A percentile compares a stretch with the other conserved stretches of the same genome.
Conservation (phyloP, 768 basidiomycete genomes). For the Phanerochaete carnosa region DNA sequence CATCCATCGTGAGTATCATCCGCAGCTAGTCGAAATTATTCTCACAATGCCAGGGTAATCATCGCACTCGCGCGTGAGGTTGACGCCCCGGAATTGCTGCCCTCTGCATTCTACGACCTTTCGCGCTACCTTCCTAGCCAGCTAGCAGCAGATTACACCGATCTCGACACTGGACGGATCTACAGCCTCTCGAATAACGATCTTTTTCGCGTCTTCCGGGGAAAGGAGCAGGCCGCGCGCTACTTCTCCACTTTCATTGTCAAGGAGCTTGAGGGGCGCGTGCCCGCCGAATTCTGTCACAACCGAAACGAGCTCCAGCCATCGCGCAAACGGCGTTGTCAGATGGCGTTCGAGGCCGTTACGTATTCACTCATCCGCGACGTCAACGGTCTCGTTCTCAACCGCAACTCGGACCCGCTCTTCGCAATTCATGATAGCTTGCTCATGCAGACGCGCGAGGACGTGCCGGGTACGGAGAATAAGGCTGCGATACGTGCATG, state of each 20-base stretch:
- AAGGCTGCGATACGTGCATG: conserved; percentile 53
- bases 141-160: conserved; percentile 49
- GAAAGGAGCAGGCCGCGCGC: conserved; percentile 69
- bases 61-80: conserved; percentile 65
- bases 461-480: conserved; percentile 37
- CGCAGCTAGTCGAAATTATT: not conserved
- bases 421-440: conserved; percentile 68
- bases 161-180: conserved; percentile 27
- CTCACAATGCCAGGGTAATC: conserved; percentile 37
- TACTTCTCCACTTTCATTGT: conserved; percentile 78
- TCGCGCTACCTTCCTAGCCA: conserved; percentile 66
- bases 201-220: conserved; percentile 57
- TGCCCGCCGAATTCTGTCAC: conserved; percentile 41
- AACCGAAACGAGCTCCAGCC: conserved; percentile 46
- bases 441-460: conserved; percentile 59
- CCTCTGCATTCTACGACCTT: conserved; percentile 79
- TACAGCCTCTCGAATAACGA: conserved; percentile 50
- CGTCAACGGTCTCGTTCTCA: conserved; percentile 62
- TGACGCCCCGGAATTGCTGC: conserved; percentile 54
- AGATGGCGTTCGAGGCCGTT: conserved; percentile 69
- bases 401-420: conserved; percentile 66
- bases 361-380: conserved; percentile 75
- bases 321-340: conserved; percentile 51
- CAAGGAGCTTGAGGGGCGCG: conserved; percentile 66
- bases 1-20: conserved; percentile 61